Percentiles rank a stretch among this genome's conserved stretches.
These are phyloP conservation scores for Vitis hybrid DNA, from an alignment of 177 flowering plant species.

Conservation along the genomic window DNA sequence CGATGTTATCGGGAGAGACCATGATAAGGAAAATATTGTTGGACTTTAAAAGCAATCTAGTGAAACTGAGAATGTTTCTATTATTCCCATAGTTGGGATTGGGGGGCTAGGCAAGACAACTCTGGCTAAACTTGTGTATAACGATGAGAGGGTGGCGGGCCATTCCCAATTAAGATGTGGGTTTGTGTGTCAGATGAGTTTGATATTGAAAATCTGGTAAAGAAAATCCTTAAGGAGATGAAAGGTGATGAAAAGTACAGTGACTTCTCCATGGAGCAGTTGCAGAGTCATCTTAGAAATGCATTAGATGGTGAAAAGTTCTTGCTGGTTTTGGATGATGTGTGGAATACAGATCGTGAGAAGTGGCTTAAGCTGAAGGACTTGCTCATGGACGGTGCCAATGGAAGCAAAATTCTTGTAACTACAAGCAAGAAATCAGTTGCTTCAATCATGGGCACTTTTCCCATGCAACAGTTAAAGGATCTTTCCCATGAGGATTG, in stretches of 20 bases:
- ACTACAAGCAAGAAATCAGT: slow-evolving; percentile 12
- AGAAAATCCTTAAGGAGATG: not conserved
- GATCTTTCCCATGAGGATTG: slow-evolving; percentile 1
- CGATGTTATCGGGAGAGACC: slow-evolving; percentile 13
- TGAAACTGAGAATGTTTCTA: not conserved
- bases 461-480: not conserved
- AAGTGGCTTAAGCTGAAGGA: slow-evolving; percentile 7
- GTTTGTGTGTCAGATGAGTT: slow-evolving; percentile 13
- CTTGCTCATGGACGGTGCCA: not conserved
- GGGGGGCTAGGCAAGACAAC: slow-evolving; percentile 25
- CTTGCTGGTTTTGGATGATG: slow-evolving; percentile 23
- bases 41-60: not conserved
- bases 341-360: slow-evolving; percentile 4
- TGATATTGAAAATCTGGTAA: not conserved
- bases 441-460: not conserved
- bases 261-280: not conserved
- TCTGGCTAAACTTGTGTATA: slow-evolving; percentile 16
- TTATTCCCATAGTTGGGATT: slow-evolving; percentile 16
- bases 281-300: not conserved
- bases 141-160: not conserved
- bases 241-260: not conserved
- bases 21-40: not conserved
- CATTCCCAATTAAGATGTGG: slow-evolving; percentile 12
- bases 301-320: not conserved
- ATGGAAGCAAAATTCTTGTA: slow-evolving; percentile 11